Base-by-base conservation (phyloP, 306 rosid genomes). In the Vicia faba region DNA sequence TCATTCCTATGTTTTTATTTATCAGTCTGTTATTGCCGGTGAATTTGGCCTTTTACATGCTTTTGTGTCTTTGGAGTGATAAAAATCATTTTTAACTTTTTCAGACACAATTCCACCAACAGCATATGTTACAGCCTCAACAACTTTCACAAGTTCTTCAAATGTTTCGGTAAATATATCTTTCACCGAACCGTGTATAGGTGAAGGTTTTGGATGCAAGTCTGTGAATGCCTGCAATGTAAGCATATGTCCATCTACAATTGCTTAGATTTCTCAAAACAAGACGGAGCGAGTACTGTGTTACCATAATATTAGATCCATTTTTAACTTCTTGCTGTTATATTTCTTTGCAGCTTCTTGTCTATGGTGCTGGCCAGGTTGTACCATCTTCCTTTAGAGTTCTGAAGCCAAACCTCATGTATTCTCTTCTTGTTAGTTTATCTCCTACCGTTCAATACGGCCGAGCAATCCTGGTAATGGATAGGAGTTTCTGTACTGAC, bases 21-120 rank as follows among this genome's bases (percentile, higher is more conserved):
- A 2, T 72, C 38, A 61, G 33, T 20, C 39, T 38, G 5, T 49
- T 19, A 45, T 35, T 25, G 45, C 19, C 12, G 38, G 11, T 61
- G 38, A 26, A 63, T 58, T 69, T 14, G 29, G 10, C 33, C 53
- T 53, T 71, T 61, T 61, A 58, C 11, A 18, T 63, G 43, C 11
- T 64, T n/a, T 14, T 26, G 45, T 19, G 45, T 56, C 25, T 4
- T 43, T 50, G n/a, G n/a, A 59, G 75, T 2, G 35, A 29, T 29
- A 29, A 29, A 29, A 29, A 29, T 1, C 28, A 25, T 25, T 25
- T 25, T 44, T 45, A 39, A 23, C 2, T 54, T 73, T 80, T 80
- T 76, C 92, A 92, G 98, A 92, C 79, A 89, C 95, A 33, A 59
- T 81, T 64, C 89, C 87, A n/a, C 96, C 98, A 35, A 92, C 96